Evolutionary conservation across 495 filamentous ascomycete species (phyloP).

Genomic region (Pseudotulostoma volvatum): DNA sequence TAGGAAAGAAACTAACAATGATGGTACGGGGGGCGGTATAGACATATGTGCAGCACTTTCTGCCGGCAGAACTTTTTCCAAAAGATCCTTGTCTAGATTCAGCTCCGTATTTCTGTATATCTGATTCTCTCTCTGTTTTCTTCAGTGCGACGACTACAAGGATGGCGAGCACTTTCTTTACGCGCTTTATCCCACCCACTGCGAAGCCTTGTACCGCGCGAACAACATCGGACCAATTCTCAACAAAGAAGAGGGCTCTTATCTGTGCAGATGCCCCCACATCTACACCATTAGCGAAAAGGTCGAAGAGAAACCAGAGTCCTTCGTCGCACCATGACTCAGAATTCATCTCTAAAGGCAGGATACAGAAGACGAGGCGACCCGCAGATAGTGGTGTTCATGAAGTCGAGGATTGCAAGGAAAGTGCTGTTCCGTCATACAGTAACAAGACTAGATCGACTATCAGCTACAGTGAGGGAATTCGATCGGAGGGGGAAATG

Average conservation of each 20-base stretch:
- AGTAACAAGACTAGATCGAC: constrained; percentile 13
- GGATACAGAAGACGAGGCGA: constrained; percentile 8
- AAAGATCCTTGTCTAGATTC: too few species aligned
- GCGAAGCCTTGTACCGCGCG: constrained; percentile 10
- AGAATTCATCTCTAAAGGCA: constrained; percentile 14
- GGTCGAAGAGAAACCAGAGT: constrained; percentile 20
- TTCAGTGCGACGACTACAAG: constrained; percentile 1
- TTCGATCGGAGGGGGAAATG: constrained; percentile 16
- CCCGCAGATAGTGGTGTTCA: constrained; percentile 8
- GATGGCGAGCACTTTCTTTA: constrained; percentile 16
- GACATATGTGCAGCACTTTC: too few species aligned
- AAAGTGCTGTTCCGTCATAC: constrained; percentile 16
- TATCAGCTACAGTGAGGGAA: too few species aligned
- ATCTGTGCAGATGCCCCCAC: constrained; percentile 17
- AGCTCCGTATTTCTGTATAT: too few species aligned
- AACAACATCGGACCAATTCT: constrained; percentile 12
- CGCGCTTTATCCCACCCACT: constrained; percentile 5
- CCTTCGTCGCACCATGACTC: constrained; percentile 5
- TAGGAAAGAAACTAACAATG: too few species aligned
- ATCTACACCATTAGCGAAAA: constrained; percentile 20
- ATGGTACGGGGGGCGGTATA: too few species aligned
- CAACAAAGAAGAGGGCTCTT: constrained; percentile 26
- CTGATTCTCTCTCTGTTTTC: too few species aligned
- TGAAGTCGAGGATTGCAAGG: constrained; percentile 12
- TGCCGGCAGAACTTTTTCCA: too few species aligned